These are phyloP conservation scores for Skeletonema tropicum DNA, from an alignment of 108 stramenopile genomes.

Conservation along the genomic window DNA sequence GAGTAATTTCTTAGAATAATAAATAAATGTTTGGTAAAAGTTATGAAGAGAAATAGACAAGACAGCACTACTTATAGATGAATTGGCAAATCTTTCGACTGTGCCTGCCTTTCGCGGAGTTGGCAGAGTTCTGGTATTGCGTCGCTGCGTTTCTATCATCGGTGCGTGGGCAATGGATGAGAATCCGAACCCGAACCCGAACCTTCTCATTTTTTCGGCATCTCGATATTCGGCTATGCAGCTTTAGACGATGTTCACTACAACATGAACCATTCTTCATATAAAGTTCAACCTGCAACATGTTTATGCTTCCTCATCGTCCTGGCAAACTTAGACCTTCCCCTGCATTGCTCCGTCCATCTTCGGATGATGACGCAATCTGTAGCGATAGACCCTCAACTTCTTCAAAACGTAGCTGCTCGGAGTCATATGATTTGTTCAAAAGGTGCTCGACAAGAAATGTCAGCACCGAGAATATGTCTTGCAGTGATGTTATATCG, in stretches of 20 bases:
- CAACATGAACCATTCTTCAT: neutral
- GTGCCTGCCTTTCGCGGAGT: too few species aligned
- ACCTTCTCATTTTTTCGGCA: neutral
- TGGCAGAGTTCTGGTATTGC: neutral
- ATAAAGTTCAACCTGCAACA: neutral
- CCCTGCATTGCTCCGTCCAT: neutral
- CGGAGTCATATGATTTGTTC: conserved; percentile 23
- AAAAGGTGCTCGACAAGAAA: conserved; percentile 3
- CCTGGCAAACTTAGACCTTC: neutral
- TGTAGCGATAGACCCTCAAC: neutral
- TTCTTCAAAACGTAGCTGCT: neutral
- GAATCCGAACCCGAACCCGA: too few species aligned
- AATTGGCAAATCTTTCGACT: neutral
- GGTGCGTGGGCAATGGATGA: too few species aligned
- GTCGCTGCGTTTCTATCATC: neutral
- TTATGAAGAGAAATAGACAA: neutral
- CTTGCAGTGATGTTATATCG: conserved; percentile 7
- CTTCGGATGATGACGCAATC: neutral
- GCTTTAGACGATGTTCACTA: too few species aligned
- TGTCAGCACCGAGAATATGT: conserved; percentile 5
- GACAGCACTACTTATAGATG: neutral
- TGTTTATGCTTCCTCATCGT: neutral
- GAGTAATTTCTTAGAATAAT: too few species aligned
- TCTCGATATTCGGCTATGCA: neutral
- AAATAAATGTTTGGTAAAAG: neutral